A percentile compares a stretch with the other conserved stretches of the same genome.
These are phyloP conservation scores for Spizellomyces sp. DNA, from an alignment of 192 early-diverging fungal species.

Conservation along the genomic window DNA sequence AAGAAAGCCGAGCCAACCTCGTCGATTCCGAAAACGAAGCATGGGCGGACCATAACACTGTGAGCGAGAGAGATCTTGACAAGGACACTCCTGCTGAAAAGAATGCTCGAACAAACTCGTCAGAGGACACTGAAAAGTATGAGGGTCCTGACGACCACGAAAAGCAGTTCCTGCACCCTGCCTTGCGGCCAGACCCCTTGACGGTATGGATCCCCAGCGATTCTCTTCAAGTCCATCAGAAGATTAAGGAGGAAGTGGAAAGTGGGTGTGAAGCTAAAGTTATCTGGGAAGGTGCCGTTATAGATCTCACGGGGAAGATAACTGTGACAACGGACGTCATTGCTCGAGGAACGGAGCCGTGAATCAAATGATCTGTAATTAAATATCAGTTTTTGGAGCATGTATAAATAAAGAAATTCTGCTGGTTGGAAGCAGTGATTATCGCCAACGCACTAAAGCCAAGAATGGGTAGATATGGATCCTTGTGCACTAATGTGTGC, in stretches of 20 bases:
- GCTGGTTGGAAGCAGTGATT: no score
- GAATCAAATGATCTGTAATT: slow-evolving; percentile 4
- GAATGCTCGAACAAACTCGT: neutral
- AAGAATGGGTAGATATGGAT: no score
- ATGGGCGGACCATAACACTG: neutral
- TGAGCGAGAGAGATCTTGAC: neutral
- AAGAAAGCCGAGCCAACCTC: neutral
- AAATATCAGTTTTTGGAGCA: slow-evolving; percentile 5
- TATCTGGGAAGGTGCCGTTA: neutral
- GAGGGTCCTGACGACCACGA: slow-evolving; percentile 24
- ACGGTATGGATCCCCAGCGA: slow-evolving; percentile 23
- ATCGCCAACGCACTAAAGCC: no score
- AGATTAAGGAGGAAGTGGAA: slow-evolving; percentile 4
- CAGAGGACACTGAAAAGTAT: neutral
- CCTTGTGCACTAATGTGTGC: no score
- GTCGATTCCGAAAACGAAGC: neutral
- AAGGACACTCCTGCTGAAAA: neutral
- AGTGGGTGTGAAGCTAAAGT: neutral
- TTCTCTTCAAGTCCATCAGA: neutral
- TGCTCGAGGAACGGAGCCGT: neutral
- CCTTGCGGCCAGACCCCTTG: slow-evolving; percentile 17
- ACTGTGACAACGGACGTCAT: slow-evolving; percentile 1
- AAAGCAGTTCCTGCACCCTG: slow-evolving; percentile 24
- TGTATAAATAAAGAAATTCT: neutral
- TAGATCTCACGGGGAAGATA: slow-evolving; percentile 5